These are phyloP conservation scores for Globisporangium okanoganense DNA, from an alignment of 352 stramenopile genomes.

Conservation along the genomic window DNA sequence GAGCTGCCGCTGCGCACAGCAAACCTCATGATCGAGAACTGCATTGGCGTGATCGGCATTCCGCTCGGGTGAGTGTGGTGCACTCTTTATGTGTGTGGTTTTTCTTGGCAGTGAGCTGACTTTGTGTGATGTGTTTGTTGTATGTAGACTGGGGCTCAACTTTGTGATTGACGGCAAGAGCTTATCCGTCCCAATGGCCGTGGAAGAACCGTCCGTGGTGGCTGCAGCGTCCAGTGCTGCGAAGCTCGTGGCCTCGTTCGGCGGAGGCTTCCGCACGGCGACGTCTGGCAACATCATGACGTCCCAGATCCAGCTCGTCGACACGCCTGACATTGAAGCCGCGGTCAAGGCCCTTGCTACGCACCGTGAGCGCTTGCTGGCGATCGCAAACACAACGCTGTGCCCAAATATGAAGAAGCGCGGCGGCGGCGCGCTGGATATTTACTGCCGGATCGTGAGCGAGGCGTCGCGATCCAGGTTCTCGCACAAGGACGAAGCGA, in stretches of 20 bases:
- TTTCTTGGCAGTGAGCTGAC: not conserved
- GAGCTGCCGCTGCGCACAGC: conserved; percentile 72
- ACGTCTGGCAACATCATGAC: conserved; percentile 86
- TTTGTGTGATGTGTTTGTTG: not conserved
- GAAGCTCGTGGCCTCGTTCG: conserved; percentile 72
- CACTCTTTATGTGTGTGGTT: not conserved
- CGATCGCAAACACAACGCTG: conserved; percentile 69
- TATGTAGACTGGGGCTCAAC: conserved; percentile 71
- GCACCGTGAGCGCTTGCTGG: conserved; percentile 56
- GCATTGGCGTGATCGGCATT: conserved; percentile 81
- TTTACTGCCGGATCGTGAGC: conserved; percentile 80
- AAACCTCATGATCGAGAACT: conserved; percentile 91
- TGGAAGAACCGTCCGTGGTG: conserved; percentile 85
- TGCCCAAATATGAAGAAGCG: conserved; percentile 87
- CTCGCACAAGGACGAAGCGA: conserved; percentile 12
- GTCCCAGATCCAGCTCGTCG: conserved; percentile 81
- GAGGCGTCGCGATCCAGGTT: conserved; percentile 27
- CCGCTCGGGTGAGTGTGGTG: conserved; percentile 74
- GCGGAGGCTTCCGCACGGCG: conserved; percentile 67
- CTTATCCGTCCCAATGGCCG: conserved; percentile 78
- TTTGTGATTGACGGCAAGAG: conserved; percentile 82
- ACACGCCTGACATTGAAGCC: conserved; percentile 51
- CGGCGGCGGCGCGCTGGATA: conserved; percentile 69
- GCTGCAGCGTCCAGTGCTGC: conserved; percentile 78
- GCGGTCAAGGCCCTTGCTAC: conserved; percentile 49